Conservation (phyloP, 2,329 filamentous ascomycete species). For the Epichloe hybrida region DNA sequence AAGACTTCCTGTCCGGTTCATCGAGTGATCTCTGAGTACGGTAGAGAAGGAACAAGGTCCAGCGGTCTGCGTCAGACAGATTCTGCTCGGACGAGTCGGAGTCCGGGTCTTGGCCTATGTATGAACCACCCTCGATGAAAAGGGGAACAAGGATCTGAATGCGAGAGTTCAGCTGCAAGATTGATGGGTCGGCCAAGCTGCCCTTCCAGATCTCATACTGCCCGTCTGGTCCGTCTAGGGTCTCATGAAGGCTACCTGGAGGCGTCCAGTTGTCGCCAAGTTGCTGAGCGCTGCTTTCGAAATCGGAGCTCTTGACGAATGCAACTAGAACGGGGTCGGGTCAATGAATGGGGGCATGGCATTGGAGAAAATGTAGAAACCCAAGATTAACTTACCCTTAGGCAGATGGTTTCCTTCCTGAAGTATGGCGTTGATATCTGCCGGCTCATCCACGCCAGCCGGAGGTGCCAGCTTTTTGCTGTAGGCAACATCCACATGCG, state of each 20-base stretch:
- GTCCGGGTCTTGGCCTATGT: constrained; percentile 39
- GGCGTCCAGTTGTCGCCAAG: constrained; percentile 44
- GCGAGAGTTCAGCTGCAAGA: constrained; percentile 61
- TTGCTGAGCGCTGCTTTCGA: constrained; percentile 42
- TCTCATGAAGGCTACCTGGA: constrained; percentile 58
- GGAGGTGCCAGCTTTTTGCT: constrained; percentile 59
- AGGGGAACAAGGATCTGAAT: constrained; percentile 74
- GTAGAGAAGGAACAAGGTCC: constrained; percentile 85
- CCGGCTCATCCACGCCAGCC: constrained; percentile 49
- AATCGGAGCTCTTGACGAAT: constrained; percentile 49
- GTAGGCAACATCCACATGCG: constrained; percentile 58
- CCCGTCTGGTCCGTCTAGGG: constrained; percentile 46
- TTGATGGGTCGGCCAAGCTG: constrained; percentile 52
- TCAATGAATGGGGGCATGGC: neutral
- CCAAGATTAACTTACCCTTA: constrained; percentile 30
- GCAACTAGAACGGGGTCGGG: constrained; percentile 36
- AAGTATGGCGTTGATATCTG: constrained; percentile 54
- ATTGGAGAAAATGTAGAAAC: constrained; percentile 4
- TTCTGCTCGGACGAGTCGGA: constrained; percentile 49
- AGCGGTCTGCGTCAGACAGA: constrained; percentile 62
- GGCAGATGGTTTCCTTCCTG: constrained; percentile 56
- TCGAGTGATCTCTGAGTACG: constrained; percentile 39
- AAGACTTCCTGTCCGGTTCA: constrained; percentile 39
- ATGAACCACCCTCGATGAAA: constrained; percentile 86
- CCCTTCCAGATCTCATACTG: constrained; percentile 79